Base-by-base conservation (phyloP, 257 asterid species). In the Solanum corneliomulleri region DNA sequence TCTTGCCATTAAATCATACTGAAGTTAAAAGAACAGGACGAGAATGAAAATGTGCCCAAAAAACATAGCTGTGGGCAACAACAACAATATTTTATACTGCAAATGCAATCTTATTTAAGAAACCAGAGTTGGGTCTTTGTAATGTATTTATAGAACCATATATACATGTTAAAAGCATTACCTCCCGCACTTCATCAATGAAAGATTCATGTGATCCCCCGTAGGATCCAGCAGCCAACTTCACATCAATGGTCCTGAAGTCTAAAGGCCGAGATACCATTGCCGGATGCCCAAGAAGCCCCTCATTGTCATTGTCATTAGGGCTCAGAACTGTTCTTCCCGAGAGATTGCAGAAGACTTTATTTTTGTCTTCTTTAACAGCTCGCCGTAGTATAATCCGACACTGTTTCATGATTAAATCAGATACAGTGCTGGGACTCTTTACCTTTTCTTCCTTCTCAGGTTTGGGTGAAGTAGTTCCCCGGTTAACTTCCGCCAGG, bases 231-330 rank as follows among this genome's bases (percentile, higher is more conserved):
- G 95, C 96, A 86, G 95, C 96, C 98, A 97, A 90, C 90, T 96
- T 96, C 88, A 93, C 89, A 91, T 97, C 99, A 89, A 97, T 95
- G 41, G 96, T 94, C 91, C 99, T 94, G 86, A 97, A 97, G 91
- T 96, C 98, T 82, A 95, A 86, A 75, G 99, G 98, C 21, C 99
- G 97, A 89, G 99, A 93, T 41, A 97, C 98, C 98, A 95, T 93
- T 83, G 96, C 94, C 47, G 99, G 98, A 91, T 90, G 92, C 25
- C 99, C 99, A 87, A 97, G 95, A 91, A 95, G 89, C 49, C 98
- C 99, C 86, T 95, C 95, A 41, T 94, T 96, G 56, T 95, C 99
- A 85, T 90, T 91, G 78, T 95, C 99, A 89, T 91, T 94, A 66
- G 96, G 93, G 58, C 88, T 93, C 92, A 95, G 89, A 85, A 86